A percentile compares a stretch with the other conserved stretches of the same genome.
Evolutionary conservation across 805 yeast genomes (phyloP).

Genomic region (Ogataea glucozyma): DNA sequence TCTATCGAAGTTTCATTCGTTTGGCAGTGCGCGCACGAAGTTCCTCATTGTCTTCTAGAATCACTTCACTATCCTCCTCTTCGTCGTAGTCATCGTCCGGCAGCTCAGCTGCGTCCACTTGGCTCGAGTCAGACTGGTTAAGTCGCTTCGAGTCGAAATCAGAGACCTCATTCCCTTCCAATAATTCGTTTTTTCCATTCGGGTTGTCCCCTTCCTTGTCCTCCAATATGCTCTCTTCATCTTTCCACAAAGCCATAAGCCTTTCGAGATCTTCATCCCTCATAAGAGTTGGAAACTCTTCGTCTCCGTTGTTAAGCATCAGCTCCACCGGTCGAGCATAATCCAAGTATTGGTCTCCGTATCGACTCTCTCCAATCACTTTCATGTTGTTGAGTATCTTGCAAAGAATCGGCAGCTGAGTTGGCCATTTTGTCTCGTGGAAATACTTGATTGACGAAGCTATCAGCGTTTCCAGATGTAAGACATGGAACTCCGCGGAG

Average conservation of each 20-base stretch:
- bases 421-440: slow-evolving; percentile 19
- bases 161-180: slow-evolving; percentile 2
- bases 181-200: background rate
- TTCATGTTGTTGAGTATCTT: slow-evolving; percentile 19
- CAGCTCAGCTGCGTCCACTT: slow-evolving; percentile 3
- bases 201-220: slow-evolving; percentile 8
- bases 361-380: slow-evolving; percentile 13
- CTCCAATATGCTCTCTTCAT: slow-evolving; percentile 16
- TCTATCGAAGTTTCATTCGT: slow-evolving; percentile 12
- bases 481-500: background rate
- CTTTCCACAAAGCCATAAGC: slow-evolving; percentile 19
- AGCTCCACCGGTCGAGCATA: slow-evolving; percentile 16
- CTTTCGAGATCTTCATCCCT: slow-evolving; percentile 11
- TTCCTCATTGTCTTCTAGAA: slow-evolving; percentile 16
- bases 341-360: slow-evolving; percentile 12
- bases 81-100: slow-evolving; percentile 18
- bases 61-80: slow-evolving; percentile 17
- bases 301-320: slow-evolving; percentile 13
- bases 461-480: slow-evolving; percentile 23
- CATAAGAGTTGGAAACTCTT: slow-evolving; percentile 15
- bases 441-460: slow-evolving; percentile 22
- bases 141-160: slow-evolving; percentile 5
- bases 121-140: background rate
- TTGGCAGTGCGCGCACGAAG: slow-evolving; percentile 2
- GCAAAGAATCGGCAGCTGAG: slow-evolving; percentile 20